Evolutionary conservation across 192 early-diverging fungal genomes (phyloP).

Genomic region (Coemansia interrupta): DNA sequence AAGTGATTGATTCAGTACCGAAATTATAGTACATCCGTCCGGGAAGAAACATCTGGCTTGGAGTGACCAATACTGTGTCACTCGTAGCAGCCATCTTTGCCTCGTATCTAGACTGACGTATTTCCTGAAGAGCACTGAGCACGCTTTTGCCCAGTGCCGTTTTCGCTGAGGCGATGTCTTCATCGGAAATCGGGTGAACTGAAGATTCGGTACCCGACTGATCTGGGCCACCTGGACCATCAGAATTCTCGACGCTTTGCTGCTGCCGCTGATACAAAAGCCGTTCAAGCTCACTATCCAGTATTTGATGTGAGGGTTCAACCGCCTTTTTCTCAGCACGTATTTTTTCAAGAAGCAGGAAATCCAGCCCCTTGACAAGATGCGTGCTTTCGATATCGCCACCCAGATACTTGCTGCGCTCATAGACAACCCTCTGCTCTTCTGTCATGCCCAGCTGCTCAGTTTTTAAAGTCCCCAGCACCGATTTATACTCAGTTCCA

Average conservation of each 20-base stretch:
- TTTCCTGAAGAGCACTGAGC: slow-evolving; percentile 29
- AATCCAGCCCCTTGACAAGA: slow-evolving; percentile 91
- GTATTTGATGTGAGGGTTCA: slow-evolving; percentile 29
- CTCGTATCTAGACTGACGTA: slow-evolving; percentile 7
- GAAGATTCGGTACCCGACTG: not conserved
- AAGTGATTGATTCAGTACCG: slow-evolving; percentile 61
- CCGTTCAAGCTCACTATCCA: slow-evolving; percentile 45
- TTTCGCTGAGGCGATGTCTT: not conserved
- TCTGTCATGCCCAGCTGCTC: not conserved
- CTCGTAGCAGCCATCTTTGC: too few species aligned
- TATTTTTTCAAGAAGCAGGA: slow-evolving; percentile 71
- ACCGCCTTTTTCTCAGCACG: slow-evolving; percentile 44
- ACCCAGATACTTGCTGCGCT: slow-evolving; percentile 86
- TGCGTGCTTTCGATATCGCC: slow-evolving; percentile 85
- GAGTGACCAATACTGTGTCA: slow-evolving; percentile 16
- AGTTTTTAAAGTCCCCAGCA: not conserved
- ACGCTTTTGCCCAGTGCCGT: slow-evolving; percentile 22
- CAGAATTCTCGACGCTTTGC: not conserved
- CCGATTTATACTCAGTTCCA: slow-evolving; percentile 1
- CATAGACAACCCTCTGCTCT: slow-evolving; percentile 48
- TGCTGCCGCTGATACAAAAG: slow-evolving; percentile 10
- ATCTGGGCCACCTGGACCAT: too few species aligned
- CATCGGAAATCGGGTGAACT: too few species aligned
- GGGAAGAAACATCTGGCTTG: slow-evolving; percentile 70
- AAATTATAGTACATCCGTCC: slow-evolving; percentile 77